Conservation (phyloP, 345 rosid species). For the Psidium friedrichsthalianum region DNA sequence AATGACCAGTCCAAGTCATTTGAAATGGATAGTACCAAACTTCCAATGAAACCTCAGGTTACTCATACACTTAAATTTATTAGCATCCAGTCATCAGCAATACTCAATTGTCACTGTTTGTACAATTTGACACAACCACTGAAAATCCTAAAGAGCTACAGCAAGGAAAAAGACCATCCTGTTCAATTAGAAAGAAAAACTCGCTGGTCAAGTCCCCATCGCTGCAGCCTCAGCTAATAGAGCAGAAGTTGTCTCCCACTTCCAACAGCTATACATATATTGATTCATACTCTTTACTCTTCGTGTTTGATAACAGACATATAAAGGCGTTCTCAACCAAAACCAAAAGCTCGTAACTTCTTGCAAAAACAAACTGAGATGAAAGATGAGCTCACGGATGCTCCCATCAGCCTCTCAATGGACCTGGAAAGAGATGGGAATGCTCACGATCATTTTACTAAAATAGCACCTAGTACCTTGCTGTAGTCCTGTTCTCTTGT, state of each 20-base stretch:
- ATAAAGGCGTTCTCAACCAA: constrained; percentile 35
- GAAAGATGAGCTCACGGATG: constrained; percentile 68
- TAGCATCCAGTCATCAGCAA: neutral
- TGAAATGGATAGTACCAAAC: neutral
- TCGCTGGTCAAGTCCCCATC: constrained; percentile 27
- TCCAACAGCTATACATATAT: constrained; percentile 36
- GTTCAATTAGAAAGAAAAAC: constrained; percentile 4
- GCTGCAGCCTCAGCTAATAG: constrained; percentile 40
- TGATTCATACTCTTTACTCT: constrained; percentile 45
- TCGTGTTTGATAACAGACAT: constrained; percentile 32
- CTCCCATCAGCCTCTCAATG: constrained; percentile 89
- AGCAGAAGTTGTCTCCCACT: constrained; percentile 32
- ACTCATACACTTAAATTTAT: constrained; percentile 1
- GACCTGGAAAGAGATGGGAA: constrained; percentile 63
- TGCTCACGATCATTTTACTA: constrained; percentile 25
- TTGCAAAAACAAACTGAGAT: constrained; percentile 65
- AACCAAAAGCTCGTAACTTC: constrained; percentile 57
- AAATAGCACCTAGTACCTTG: constrained; percentile 61
- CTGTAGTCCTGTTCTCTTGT: constrained; percentile 92
- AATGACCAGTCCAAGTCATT: neutral
- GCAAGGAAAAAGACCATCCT: constrained; percentile 26
- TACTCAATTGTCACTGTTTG: constrained; percentile 3
- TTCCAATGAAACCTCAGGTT: neutral
- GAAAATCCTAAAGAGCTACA: constrained; percentile 17
- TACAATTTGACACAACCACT: neutral